A percentile compares a stretch with the other conserved stretches of the same genome.
These are phyloP conservation scores for Beauveria brongniartii DNA, from an alignment of 2,329 filamentous ascomycete genomes.

Conservation along the genomic window DNA sequence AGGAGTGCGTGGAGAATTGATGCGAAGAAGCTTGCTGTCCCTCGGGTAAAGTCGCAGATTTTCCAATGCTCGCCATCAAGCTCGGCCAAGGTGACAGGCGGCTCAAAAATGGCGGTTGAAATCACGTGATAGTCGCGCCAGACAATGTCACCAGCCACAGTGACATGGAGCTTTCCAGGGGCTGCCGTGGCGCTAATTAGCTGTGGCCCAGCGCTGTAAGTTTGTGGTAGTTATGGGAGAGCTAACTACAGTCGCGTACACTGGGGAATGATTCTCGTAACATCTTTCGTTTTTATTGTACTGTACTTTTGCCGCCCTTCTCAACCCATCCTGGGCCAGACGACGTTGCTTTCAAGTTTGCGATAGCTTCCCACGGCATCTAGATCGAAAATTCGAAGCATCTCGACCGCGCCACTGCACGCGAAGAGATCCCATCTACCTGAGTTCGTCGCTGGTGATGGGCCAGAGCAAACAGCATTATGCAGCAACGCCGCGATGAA, in stretches of 20 bases:
- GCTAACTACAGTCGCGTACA: not conserved
- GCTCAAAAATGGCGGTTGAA: slow-evolving; percentile 7
- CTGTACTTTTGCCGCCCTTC: not conserved
- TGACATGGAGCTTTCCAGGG: not conserved
- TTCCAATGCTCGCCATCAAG: slow-evolving; percentile 24
- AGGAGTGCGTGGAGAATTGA: slow-evolving; percentile 31
- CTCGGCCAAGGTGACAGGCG: slow-evolving; percentile 20
- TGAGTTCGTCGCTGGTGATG: slow-evolving; percentile 3
- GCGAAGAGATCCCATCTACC: not conserved
- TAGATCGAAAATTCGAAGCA: not conserved
- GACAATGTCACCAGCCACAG: not conserved
- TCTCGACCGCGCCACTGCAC: not conserved
- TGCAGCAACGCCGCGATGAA: slow-evolving; percentile 86
- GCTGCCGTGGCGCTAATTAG: slow-evolving; percentile 4
- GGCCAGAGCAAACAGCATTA: slow-evolving; percentile 26
- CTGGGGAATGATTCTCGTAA: not conserved
- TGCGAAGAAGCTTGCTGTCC: slow-evolving; percentile 32
- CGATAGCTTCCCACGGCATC: not conserved
- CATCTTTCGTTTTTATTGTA: not conserved
- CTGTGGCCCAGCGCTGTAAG: not conserved
- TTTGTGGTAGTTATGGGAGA: not conserved
- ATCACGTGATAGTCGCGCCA: slow-evolving; percentile 8
- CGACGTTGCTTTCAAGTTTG: not conserved
- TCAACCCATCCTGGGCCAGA: not conserved
- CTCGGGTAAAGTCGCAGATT: slow-evolving; percentile 42